A percentile compares a stretch with the other conserved stretches of the same genome.
phyloP scores from a whole-genome alignment of 176 grass and related monocot species.

The Pharus latifolius region DNA sequence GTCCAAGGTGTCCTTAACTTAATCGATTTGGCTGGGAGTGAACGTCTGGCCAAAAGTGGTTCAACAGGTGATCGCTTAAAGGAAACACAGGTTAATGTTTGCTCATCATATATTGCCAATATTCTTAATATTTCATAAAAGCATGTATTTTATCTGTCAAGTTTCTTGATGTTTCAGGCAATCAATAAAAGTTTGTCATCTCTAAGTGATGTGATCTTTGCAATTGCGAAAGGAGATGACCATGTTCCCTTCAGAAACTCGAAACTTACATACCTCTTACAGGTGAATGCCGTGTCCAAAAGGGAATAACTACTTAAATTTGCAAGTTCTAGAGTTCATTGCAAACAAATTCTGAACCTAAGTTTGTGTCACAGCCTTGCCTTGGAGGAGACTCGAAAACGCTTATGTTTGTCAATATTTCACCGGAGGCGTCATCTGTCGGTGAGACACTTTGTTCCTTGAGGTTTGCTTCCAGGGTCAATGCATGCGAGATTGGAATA shows the following conservation, averaged over 20 bases:
- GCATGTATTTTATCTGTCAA: background rate
- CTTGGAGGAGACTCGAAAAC: conserved; percentile 93
- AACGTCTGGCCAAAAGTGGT: conserved; percentile 87
- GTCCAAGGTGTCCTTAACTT: conserved; percentile 77
- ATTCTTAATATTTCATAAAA: background rate
- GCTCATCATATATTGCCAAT: background rate
- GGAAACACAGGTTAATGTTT: conserved; percentile 68
- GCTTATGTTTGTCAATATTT: conserved; percentile 89
- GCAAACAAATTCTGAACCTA: background rate
- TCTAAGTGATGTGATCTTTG: conserved; percentile 81
- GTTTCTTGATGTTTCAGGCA: conserved; percentile 30
- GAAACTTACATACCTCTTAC: conserved; percentile 85
- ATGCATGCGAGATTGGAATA: conserved; percentile 76
- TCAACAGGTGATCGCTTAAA: conserved; percentile 83
- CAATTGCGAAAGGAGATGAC: conserved; percentile 86
- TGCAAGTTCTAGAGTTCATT: background rate
- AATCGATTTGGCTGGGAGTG: conserved; percentile 97
- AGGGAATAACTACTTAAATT: background rate
- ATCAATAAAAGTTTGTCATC: conserved; percentile 96
- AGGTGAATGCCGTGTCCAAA: conserved; percentile 31
- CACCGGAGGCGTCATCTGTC: conserved; percentile 56
- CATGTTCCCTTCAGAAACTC: conserved; percentile 94
- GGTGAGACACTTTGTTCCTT: conserved; percentile 73
- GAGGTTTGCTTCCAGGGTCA: conserved; percentile 83
- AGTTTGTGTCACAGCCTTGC: conserved; percentile 53